Conservation (phyloP, 805 yeast genomes). For the Lipomyces oligophaga region DNA sequence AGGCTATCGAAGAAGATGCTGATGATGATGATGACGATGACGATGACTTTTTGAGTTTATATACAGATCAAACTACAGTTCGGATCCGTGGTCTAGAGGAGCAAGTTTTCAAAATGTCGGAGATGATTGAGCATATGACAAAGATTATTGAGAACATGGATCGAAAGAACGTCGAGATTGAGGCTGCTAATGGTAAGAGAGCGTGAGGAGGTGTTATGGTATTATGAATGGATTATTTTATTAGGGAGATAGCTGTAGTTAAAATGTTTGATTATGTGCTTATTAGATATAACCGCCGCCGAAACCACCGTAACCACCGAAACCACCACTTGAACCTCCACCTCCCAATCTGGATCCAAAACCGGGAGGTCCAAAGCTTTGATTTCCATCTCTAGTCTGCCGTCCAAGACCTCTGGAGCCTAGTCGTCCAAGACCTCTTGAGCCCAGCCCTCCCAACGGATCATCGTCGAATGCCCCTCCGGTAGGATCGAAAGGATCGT, state of each 20-base stretch:
- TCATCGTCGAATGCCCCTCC: slow-evolving; percentile 11
- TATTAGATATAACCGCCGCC: slow-evolving; percentile 1
- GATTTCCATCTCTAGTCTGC: slow-evolving; percentile 5
- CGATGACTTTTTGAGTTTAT: slow-evolving; percentile 20
- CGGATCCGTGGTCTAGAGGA: slow-evolving; percentile 25
- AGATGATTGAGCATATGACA: slow-evolving; percentile 24
- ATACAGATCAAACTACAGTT: slow-evolving; percentile 24
- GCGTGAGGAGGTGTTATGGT: too few relatives aligned
- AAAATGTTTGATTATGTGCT: neutral
- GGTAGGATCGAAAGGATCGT: slow-evolving; percentile 36
- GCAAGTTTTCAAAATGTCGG: slow-evolving; percentile 24
- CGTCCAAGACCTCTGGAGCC: slow-evolving; percentile 28
- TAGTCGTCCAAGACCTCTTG: slow-evolving; percentile 7
- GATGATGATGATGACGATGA: slow-evolving; percentile 26
- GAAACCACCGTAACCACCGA: neutral
- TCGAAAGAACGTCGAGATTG: too few relatives aligned
- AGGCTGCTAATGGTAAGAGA: too few relatives aligned
- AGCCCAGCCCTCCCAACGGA: neutral
- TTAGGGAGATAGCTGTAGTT: too few relatives aligned
- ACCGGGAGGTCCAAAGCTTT: slow-evolving; percentile 15
- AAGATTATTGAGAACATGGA: too few relatives aligned
- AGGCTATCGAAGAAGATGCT: slow-evolving; percentile 1
- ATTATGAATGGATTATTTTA: too few relatives aligned
- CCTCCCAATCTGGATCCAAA: slow-evolving; percentile 8
- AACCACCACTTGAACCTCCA: slow-evolving; percentile 3